These are phyloP conservation scores for Forsythia suspensa DNA, from an alignment of 257 asterid species.

Conservation along the genomic window DNA sequence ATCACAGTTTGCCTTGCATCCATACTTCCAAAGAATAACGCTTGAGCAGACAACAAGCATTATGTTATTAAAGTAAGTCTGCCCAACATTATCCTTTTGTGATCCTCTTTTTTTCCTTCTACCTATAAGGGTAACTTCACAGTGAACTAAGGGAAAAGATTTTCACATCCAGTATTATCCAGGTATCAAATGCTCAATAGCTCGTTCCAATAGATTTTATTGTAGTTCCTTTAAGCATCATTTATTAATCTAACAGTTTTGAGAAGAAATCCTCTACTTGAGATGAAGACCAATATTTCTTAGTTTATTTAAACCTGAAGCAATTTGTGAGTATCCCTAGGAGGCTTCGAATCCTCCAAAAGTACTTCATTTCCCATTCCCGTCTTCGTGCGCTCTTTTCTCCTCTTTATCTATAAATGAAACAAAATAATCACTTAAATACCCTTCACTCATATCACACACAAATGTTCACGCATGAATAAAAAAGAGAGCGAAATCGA, in stretches of 20 bases:
- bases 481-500: slow-evolving; percentile 16
- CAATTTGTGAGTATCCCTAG: slow-evolving; percentile 90
- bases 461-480: background rate
- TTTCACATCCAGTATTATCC: no score
- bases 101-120: background rate
- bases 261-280: background rate
- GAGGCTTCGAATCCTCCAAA: slow-evolving; percentile 56
- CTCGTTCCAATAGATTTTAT: background rate
- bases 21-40: background rate
- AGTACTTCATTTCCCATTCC: slow-evolving; percentile 32
- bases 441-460: background rate
- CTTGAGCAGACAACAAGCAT: background rate
- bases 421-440: background rate
- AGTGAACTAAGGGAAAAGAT: background rate
- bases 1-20: background rate
- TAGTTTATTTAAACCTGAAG: slow-evolving; percentile 62
- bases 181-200: background rate
- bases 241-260: background rate
- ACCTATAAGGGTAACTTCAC: background rate
- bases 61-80: background rate
- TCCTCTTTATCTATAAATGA: slow-evolving; percentile 49
- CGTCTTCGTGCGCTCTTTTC: slow-evolving; percentile 45
- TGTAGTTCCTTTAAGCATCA: background rate
- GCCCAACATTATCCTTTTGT: background rate
- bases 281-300: background rate